Evolutionary conservation across 164 flowering plant genomes (phyloP), one percentile per base, ranked within the genome.

Genomic region (Liriodendron chinense): DNA sequence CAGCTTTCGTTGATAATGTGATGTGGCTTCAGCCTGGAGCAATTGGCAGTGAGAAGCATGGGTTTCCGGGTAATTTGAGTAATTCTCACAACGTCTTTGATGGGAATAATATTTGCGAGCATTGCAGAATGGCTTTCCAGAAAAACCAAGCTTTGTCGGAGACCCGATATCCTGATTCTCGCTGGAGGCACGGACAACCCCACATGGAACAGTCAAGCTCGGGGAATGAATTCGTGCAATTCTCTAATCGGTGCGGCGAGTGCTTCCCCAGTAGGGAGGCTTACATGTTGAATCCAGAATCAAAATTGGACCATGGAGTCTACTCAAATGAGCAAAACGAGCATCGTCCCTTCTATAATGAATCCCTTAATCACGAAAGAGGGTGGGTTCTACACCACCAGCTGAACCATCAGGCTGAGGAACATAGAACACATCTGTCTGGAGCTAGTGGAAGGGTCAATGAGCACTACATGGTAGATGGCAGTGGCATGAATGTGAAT

Each of bases 51-150:
- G 91, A 92, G 21, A 84, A 77, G 80, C 75, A 84, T 69, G 92
- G 96, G 47, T 92, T 90, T 82, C 94, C 92, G 0, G 91, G 94
- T 26, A 91, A 88, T 71, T 65, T 92, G 64, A 76, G 91, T 66
- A 88, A 86, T 72, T 81, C 84, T 9, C 78, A 80, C 10, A 80
- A 53, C 49, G 82, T 68, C 59, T 78, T 80, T 73, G 98, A 92
- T 65, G 94, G 93, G 67, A 85, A 76, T 64, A 85, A 72, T 79
- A 72, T 81, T 9, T 87, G 97, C 67, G 94, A 88, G 80, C 87
- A 88, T 65, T 87, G 93, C 77, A 80, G 87, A 57, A 77, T 80
- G 83, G 24, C 73, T 80, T 87, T 86, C 81, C 89, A 82, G 18
- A 88, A 94, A 83, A 88, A 83, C 78, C 94, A 84, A 68, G 73